Base-by-base conservation (phyloP, 2,329 filamentous ascomycete genomes). In the Epichloe gansuensis region DNA sequence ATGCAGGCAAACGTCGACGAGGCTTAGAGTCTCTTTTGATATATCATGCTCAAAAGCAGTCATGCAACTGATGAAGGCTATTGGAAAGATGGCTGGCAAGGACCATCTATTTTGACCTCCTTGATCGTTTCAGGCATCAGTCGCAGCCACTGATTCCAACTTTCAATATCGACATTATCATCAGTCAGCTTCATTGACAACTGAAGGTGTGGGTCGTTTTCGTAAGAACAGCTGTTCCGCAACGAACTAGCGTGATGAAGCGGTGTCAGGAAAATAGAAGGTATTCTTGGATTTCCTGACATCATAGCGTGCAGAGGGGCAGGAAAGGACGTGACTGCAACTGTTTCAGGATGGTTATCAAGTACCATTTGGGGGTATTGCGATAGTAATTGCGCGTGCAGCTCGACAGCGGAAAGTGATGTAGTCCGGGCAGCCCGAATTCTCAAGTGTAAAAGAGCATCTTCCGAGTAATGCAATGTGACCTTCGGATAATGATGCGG, bases 131-230 rank as follows among this genome's bases (percentile, higher is more conserved):
- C 76, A 2, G 78, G 78, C 72, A 81, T 77, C 60, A 76, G 67
- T 23, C 78, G 73, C 56, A 82, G 63, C 77, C 78, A 81, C 59
- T 81, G 77, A 51, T 73, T 69, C 77, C 78, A 80, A 52, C 66
- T 73, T 49, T 81, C 76, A 51, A 75, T 61, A 55, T 77, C 73
- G 54, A 78, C 64, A 34, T 70, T 69, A 25, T 77, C 75, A 42
- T 79, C 76, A 2, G 70, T 69, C 43, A 81, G 63, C 28, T 72
- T 69, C 52, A 81, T 70, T 9, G 72, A 75, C 7, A 82, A 60
- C 50, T 72, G 74, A 38, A 81, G 56, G 52, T 76, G 73, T 2
- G 73, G 68, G 28, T 70, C 72, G n/a, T 71, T 71, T 48, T 72
- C 70, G 41, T 68, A 67, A 7, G 69, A 68, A 48, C 69, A 64